Base-by-base conservation (phyloP, 1,284 basidiomycete species). In the Lentinus polychrous region DNA sequence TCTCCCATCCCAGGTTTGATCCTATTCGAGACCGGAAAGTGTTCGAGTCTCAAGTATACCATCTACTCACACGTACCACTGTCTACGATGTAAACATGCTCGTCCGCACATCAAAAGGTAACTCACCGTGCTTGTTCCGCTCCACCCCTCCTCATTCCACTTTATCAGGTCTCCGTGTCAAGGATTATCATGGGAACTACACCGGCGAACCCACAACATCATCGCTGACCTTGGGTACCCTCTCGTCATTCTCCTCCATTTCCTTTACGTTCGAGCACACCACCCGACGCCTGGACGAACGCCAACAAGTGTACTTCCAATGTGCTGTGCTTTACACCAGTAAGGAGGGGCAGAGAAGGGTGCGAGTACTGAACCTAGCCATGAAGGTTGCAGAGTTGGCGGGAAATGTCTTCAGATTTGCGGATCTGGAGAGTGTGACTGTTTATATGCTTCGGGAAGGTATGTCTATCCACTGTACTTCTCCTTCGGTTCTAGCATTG, bases 251-350 rank as follows among this genome's bases (percentile, higher is more conserved):
- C 66, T 89, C 90, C 60, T 76, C 91, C 0, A 73, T 97, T 43
- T 79, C 81, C 4, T 81, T 86, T 3, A 59, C 74, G 3, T 67
- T 88, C 3, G 75, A 79, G 49, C 79, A 90, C 70, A 24, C 41
- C 22, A 69, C 85, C 60, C 71, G 83, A 65, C 62, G 69, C 57
- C 74, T 99, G 11, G 83, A 89, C 60, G 81, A 90, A 35, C 81
- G 88, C 39, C 75, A 80, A 52, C 85, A 89, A 53, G 91, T 87
- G 0, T 85, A 85, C 62, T 68, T 99, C 46, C 96, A 99, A 65
- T 86, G 83, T n/a, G 96, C 96, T 0, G 74, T 91, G 1, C 71
- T 99, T 27, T 94, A 99, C 63, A 99, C 96, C 1, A 85, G 83
- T 1, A 65, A 77, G 1, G 68, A 71, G 3, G 96, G 96, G 4